Base-by-base conservation (phyloP, 805 yeast species). In the Yarrowia divulgata region DNA sequence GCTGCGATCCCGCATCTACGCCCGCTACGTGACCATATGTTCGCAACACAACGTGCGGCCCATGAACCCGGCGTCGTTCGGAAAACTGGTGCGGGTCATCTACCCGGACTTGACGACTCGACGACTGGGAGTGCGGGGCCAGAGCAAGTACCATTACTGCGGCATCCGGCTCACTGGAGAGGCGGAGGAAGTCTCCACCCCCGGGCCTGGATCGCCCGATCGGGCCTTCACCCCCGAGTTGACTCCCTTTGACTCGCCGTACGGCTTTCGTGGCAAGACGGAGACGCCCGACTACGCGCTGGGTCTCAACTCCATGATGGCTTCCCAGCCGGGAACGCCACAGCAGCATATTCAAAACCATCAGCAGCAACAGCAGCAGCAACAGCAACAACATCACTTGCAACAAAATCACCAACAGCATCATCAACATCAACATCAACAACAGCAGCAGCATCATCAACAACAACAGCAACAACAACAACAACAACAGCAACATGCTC, bases 121-220 rank as follows among this genome's bases (percentile, higher is more conserved):
- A 72, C 83, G 97, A 68, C 80, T 92, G 67, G 97, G 97, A 1
- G 86, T 88, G 77, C 82, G 97, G 63, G 93, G 93, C 1, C 90
- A 88, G 74, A 87, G 94, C 23, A 89, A 89, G 75, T 93, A 93
- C 77, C 96, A 91, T 76, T 92, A 91, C 75, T 90, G 94, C 77
- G 97, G 97, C 2, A 82, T 93, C 67, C 84, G 83, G 72, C 78
- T 81, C 71, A 74, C 81, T 9, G 83, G 80, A 32, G 81, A 80
- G 72, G 71, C 68, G 10, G 68, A 48, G 18, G 68, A 63, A 19
- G 37, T 37, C 14, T 37, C 48, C 29, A 49, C 68, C 3, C 68
- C 67, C 4, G 54, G 48, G 23, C 54, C 68, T 2, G 57, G 68
- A 2, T 63, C 57, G 19, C 68, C 68, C 8, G 57, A 49, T 19